Percentiles rank a stretch among this genome's conserved stretches.
Evolutionary conservation across 352 stramenopile genomes (phyloP).

Genomic region (Phytophthora multivora): DNA sequence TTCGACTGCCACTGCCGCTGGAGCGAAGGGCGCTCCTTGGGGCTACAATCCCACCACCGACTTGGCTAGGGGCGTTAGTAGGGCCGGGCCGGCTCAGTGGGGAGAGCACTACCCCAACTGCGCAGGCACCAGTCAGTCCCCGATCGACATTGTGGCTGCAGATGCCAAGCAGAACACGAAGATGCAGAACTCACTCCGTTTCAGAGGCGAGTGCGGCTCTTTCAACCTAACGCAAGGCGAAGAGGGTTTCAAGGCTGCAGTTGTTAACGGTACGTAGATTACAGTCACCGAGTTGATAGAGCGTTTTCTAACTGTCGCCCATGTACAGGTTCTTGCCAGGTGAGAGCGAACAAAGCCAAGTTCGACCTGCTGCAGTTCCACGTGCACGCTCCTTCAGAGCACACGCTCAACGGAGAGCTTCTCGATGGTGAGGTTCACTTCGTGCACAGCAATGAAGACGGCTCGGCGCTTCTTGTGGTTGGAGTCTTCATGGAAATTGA

Average conservation of each 20-base stretch:
- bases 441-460: conserved; percentile 42
- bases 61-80: neutral
- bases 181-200: conserved; percentile 13
- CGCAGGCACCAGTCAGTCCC: conserved; percentile 26
- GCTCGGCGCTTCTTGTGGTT: conserved; percentile 38
- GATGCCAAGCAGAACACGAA: conserved; percentile 4
- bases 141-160: conserved; percentile 31
- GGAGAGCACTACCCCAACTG: conserved; percentile 11
- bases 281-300: neutral
- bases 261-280: conserved; percentile 15
- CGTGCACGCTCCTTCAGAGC: conserved; percentile 49
- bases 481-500: conserved; percentile 37
- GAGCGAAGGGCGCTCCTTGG: conserved; percentile 11
- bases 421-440: conserved; percentile 54
- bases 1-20: conserved; percentile 11
- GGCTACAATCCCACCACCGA: conserved; percentile 13
- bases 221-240: conserved; percentile 27
- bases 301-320: neutral
- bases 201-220: conserved; percentile 20
- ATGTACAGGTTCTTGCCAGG: conserved; percentile 17
- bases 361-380: conserved; percentile 48
- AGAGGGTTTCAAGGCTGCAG: conserved; percentile 22
- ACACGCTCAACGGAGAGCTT: conserved; percentile 46
- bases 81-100: conserved; percentile 8
- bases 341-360: conserved; percentile 3